These are phyloP conservation scores for Urtica urens DNA, from an alignment of 306 rosid species.

Conservation along the genomic window DNA sequence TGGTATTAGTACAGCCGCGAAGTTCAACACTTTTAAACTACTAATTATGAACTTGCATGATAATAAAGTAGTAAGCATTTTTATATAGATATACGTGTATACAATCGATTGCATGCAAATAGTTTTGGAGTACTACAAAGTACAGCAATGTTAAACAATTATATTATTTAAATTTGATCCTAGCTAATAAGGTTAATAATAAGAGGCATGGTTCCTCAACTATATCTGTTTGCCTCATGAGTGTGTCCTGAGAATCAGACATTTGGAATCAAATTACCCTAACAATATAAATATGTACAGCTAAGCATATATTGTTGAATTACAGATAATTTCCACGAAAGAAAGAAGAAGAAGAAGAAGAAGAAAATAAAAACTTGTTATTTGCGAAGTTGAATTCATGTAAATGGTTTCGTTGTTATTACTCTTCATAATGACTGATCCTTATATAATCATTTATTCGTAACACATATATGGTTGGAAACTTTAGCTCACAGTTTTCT, in stretches of 20 bases:
- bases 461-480: not conserved
- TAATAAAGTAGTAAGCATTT: not conserved
- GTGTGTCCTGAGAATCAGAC: conserved; percentile 51
- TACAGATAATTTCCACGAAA: conserved; percentile 14
- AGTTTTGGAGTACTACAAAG: conserved; percentile 42
- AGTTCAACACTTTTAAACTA: not conserved
- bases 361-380: not conserved
- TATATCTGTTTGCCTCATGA: conserved; percentile 22
- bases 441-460: not conserved
- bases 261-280: conserved; percentile 46
- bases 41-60: not conserved
- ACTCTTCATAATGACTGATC: not conserved
- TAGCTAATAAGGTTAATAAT: too few species aligned
- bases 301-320: conserved; percentile 12
- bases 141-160: conserved; percentile 34
- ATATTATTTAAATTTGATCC: too few species aligned
- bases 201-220: conserved; percentile 19
- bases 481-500: not conserved
- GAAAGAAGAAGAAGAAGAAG: not conserved
- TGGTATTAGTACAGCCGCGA: conserved; percentile 12
- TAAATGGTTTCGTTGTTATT: not conserved
- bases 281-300: conserved; percentile 22
- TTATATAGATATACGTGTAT: conserved; percentile 15
- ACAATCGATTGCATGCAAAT: conserved; percentile 3
- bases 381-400: not conserved